phyloP scores from a whole-genome alignment of 306 rosid species.

The Vachellia pachyceras region DNA sequence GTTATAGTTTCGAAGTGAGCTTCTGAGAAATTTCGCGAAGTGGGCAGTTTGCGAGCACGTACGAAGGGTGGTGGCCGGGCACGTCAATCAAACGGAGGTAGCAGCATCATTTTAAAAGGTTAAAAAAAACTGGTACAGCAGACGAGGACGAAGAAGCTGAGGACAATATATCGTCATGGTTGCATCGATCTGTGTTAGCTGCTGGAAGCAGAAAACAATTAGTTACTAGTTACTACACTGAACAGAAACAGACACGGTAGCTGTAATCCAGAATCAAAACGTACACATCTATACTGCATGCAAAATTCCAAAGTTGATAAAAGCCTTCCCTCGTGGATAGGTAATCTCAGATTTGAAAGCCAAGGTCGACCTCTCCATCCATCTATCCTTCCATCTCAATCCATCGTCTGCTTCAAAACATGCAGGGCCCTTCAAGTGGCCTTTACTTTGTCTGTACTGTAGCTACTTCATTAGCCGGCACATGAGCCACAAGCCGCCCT shows the following conservation, averaged over 20 bases:
- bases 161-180: background rate
- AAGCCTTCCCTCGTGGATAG: constrained; percentile 34
- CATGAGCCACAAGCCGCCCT: constrained; percentile 40
- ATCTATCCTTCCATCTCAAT: background rate
- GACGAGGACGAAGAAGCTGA: background rate
- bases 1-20: constrained; percentile 10
- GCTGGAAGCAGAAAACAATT: background rate
- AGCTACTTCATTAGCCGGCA: constrained; percentile 47
- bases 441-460: constrained; percentile 21
- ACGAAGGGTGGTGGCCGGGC: background rate
- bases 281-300: constrained; percentile 10
- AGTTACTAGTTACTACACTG: background rate
- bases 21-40: constrained; percentile 32
- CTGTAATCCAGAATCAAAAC: constrained; percentile 3
- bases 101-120: background rate
- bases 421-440: constrained; percentile 31
- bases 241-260: background rate
- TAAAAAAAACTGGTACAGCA: background rate
- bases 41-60: background rate
- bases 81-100: background rate
- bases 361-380: constrained; percentile 28
- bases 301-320: constrained; percentile 37
- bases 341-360: constrained; percentile 45
- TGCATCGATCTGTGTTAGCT: background rate
- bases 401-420: background rate